phyloP scores from a whole-genome alignment of 306 rosid species.

The Rosa persica region DNA sequence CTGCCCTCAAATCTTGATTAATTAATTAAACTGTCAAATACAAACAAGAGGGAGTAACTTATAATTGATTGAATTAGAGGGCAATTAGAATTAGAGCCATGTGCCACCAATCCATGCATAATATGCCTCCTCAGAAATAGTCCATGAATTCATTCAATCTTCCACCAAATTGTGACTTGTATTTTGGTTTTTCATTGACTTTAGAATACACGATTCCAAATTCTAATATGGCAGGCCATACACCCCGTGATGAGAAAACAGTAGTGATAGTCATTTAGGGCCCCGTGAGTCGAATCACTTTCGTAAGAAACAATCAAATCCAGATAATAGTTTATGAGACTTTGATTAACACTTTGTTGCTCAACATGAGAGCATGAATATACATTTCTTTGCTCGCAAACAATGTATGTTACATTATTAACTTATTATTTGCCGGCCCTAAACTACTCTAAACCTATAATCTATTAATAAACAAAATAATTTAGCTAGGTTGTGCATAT shows the following conservation, averaged over 20 bases:
- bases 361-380: slow-evolving; percentile 1
- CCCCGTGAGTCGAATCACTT: slow-evolving; percentile 26
- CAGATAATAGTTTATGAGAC: background rate
- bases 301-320: background rate
- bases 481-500: background rate
- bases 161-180: background rate
- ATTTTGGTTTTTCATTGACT: slow-evolving; percentile 19
- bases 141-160: background rate
- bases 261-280: slow-evolving; percentile 1
- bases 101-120: slow-evolving; percentile 1
- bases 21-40: too few relatives aligned
- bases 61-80: slow-evolving; percentile 10
- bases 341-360: background rate
- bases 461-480: background rate
- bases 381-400: background rate
- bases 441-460: background rate
- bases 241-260: slow-evolving; percentile 39
- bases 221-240: slow-evolving; percentile 5
- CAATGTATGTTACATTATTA: background rate
- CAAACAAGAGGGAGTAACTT: background rate
- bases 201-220: slow-evolving; percentile 14
- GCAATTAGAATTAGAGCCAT: background rate
- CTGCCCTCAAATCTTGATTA: too few relatives aligned
- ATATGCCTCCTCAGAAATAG: background rate
- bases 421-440: background rate